Evolutionary conservation across 2,329 filamentous ascomycete genomes (phyloP).

Genomic region (Cryphonectria nitschkei): DNA sequence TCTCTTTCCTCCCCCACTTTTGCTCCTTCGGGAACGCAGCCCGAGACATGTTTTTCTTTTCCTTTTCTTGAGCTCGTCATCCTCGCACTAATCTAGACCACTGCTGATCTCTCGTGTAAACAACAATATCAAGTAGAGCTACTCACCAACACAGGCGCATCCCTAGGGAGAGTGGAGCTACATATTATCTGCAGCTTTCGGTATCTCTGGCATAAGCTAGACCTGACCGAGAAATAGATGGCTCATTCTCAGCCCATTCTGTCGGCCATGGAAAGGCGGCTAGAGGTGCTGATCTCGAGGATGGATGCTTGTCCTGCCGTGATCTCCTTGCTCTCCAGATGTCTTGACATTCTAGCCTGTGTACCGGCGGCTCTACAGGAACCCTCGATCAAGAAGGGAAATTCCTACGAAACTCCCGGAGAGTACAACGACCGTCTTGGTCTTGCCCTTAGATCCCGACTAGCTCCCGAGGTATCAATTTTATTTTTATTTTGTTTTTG

Average conservation of each 20-base stretch:
- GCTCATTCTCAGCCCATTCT: background rate
- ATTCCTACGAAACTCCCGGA: background rate
- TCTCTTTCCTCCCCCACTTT: background rate
- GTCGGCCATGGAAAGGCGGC: background rate
- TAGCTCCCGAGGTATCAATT: background rate
- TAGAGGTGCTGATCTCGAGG: background rate
- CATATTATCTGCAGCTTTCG: background rate
- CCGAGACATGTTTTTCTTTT: background rate
- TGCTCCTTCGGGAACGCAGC: background rate
- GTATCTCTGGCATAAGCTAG: background rate
- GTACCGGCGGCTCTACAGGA: background rate
- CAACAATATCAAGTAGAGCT: background rate
- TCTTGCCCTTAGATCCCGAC: background rate
- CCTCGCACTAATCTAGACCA: background rate
- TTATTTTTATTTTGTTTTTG: background rate
- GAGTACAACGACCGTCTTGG: slow-evolving; percentile 1
- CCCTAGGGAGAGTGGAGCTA: background rate
- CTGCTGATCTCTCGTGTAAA: background rate
- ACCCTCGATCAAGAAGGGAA: background rate
- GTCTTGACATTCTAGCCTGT: background rate
- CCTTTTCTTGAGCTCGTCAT: background rate
- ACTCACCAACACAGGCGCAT: too few relatives aligned
- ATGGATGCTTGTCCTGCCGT: background rate
- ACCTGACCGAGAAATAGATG: background rate
- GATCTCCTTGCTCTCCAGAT: slow-evolving; percentile 5